These are phyloP conservation scores for Myriosclerotinia scirpicola DNA, from an alignment of 2,329 filamentous ascomycete species.

Conservation along the genomic window DNA sequence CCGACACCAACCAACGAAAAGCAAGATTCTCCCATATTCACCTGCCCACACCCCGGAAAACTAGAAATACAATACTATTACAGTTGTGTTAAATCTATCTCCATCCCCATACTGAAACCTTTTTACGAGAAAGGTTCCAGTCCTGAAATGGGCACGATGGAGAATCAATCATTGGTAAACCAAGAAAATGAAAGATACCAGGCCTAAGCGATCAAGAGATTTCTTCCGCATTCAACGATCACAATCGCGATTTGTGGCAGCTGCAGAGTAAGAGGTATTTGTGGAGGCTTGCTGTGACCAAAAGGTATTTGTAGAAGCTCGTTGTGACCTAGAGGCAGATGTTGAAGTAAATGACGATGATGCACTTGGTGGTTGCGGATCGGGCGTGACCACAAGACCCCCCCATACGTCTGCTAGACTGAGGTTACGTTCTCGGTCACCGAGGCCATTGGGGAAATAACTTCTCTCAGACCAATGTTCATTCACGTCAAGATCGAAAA, in stretches of 20 bases:
- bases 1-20: too few species aligned
- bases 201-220: background rate
- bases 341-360: slow-evolving; percentile 69
- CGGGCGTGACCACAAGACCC: slow-evolving; percentile 77
- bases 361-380: slow-evolving; percentile 75
- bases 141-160: background rate
- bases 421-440: slow-evolving; percentile 81
- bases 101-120: slow-evolving; percentile 22
- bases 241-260: slow-evolving; percentile 33
- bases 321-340: slow-evolving; percentile 33
- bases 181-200: background rate
- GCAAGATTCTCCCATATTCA: too few species aligned
- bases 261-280: slow-evolving; percentile 20
- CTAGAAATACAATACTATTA: slow-evolving; percentile 32
- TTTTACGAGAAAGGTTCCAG: background rate
- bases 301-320: slow-evolving; percentile 35
- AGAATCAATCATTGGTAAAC: background rate
- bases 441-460: slow-evolving; percentile 62
- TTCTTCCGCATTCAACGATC: slow-evolving; percentile 24
- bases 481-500: too few species aligned
- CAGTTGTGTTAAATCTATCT: slow-evolving; percentile 21
- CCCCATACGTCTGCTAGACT: slow-evolving; percentile 76
- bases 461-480: too few species aligned
- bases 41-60: background rate
- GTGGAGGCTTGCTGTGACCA: slow-evolving; percentile 25